Evolutionary conservation across 441 rosid species (phyloP).

Genomic region (Theobroma grandiflorum): DNA sequence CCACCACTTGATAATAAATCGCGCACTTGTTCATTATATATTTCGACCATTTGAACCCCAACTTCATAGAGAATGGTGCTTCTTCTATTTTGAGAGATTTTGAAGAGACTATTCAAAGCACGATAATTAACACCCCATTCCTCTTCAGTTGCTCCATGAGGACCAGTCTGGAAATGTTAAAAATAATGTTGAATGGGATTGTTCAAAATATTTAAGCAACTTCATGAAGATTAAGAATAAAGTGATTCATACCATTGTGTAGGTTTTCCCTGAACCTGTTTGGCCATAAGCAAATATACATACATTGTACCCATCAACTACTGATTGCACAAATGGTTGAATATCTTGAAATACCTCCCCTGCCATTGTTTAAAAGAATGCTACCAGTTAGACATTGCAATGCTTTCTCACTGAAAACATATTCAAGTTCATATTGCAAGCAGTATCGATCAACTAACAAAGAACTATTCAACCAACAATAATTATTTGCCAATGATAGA

Average conservation of each 20-base stretch:
- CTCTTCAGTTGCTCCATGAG: constrained; percentile 50
- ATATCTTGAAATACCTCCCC: constrained; percentile 67
- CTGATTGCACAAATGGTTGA: constrained; percentile 66
- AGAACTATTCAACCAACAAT: neutral
- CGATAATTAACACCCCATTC: constrained; percentile 71
- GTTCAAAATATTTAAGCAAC: constrained; percentile 11
- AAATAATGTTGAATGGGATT: constrained; percentile 13
- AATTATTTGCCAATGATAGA: neutral
- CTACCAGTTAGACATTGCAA: constrained; percentile 26
- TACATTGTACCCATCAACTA: constrained; percentile 70
- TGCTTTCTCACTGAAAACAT: neutral
- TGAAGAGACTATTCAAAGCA: constrained; percentile 64
- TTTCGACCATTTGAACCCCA: constrained; percentile 78
- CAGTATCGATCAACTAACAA: constrained; percentile 7
- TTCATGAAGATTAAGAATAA: neutral
- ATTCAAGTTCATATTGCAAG: constrained; percentile 21
- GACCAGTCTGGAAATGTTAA: constrained; percentile 56
- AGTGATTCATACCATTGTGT: constrained; percentile 57
- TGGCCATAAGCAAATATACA: constrained; percentile 84
- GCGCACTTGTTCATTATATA: constrained; percentile 76
- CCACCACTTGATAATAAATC: constrained; percentile 58
- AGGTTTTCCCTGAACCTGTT: constrained; percentile 82
- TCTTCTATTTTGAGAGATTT: constrained; percentile 58
- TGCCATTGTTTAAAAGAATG: constrained; percentile 42
- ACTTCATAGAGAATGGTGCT: constrained; percentile 58